Evolutionary conservation across 2,329 filamentous ascomycete genomes (phyloP), one percentile per base, ranked within the genome.

Genomic region (Neoarthrinium moseri): DNA sequence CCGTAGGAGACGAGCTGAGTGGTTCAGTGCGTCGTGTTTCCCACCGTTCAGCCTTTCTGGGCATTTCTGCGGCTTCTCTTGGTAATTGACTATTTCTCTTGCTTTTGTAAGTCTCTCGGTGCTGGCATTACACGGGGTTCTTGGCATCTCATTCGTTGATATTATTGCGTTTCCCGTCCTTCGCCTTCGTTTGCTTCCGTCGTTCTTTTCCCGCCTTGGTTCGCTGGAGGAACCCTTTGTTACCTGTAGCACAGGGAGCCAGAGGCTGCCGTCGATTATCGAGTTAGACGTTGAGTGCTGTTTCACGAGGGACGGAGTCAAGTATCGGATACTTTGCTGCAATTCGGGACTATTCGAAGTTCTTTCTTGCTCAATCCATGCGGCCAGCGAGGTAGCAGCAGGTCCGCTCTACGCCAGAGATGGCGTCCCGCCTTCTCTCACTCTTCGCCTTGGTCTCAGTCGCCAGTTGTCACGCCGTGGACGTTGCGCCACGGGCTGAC

Each of bases 371-470:
- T 7, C 17, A 21, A 22, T 27, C 13, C 32, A 63, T 45, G 46
- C 22, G n/a, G 42, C 23, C 12, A 18, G 33, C 15, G 45, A 21
- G 34, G 34, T 39, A 38, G 33, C 24, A 36, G 24, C 23, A 23
- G 22, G 33, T 21, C 24, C 8, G 7, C 27, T 24, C n/a, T 13
- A 13, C 29, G 20, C 33, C 21, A 34, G 21, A 26, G 13, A 47
- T 47, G 45, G 30, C 45, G 21, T 21, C 38, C 20, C 32, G 17
- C 13, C 40, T 38, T 15, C 47, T 43, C 35, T 49, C 42, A 33
- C 29, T 55, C 36, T 34, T 60, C 38, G 48, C 53, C 46, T 47
- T 61, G 27, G 48, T 48, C 29, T 43, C 59, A 53, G 54, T 54
- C 48, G 51, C 50, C 39, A 51, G 24, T 38, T 53, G 49, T 48